These are phyloP conservation scores for Manihot esculenta DNA, from an alignment of 441 rosid species.

Conservation along the genomic window DNA sequence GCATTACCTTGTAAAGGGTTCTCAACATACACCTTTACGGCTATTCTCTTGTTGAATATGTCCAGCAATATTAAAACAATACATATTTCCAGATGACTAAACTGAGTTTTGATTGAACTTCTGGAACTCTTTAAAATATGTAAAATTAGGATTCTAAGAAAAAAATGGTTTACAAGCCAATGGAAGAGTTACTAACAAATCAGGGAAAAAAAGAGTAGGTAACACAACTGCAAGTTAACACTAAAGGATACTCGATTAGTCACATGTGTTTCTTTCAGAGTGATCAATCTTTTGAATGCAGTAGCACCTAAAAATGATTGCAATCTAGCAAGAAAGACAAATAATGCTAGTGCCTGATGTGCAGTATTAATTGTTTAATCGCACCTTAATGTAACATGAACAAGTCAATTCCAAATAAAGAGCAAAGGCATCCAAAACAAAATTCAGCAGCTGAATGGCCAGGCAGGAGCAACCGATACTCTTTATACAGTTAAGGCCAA, in stretches of 20 bases:
- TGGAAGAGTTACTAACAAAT: not conserved
- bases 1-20: not conserved
- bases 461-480: not conserved
- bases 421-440: not conserved
- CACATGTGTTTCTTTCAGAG: not conserved
- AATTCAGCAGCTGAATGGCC: constrained; percentile 13
- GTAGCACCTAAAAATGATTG: not conserved
- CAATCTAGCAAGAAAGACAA: not conserved
- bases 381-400: not conserved
- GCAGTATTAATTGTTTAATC: too few species aligned
- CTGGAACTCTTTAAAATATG: not conserved
- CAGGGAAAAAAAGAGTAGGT: not conserved
- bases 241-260: not conserved
- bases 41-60: not conserved
- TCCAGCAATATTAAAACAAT: not conserved
- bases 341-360: too few species aligned
- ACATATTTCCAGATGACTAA: not conserved
- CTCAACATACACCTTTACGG: not conserved
- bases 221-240: not conserved
- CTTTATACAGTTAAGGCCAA: not conserved
- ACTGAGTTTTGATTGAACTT: not conserved
- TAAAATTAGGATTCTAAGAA: not conserved
- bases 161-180: not conserved
- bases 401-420: not conserved
- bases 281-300: not conserved